Evolutionary conservation across 441 rosid genomes (phyloP).

Genomic region (Mallotus repandus): DNA sequence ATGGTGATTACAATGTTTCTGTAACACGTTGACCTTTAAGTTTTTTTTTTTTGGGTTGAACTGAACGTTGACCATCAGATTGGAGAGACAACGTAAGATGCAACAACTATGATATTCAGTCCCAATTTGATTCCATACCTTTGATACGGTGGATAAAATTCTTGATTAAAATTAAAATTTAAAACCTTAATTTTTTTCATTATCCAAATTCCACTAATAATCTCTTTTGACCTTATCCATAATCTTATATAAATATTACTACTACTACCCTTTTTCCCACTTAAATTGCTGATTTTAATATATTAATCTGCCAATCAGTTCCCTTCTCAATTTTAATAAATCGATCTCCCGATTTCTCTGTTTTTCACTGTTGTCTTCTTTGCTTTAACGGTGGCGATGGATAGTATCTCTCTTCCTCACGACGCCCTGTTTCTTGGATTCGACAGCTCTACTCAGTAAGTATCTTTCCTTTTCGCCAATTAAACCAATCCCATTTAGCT

Average conservation of each 20-base stretch:
- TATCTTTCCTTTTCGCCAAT: constrained; percentile 11
- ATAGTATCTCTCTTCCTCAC: constrained; percentile 48
- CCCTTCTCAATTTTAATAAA: no score
- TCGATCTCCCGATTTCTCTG: background rate
- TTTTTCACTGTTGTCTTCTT: background rate
- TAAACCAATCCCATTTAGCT: background rate
- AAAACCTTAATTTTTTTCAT: background rate
- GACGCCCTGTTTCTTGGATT: constrained; percentile 81
- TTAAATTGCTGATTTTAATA: background rate
- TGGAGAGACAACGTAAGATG: background rate
- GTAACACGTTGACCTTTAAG: no score
- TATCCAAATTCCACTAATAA: no score
- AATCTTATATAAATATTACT: background rate
- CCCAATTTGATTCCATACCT: background rate
- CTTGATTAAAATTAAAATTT: background rate
- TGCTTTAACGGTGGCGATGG: constrained; percentile 27
- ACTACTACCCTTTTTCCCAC: no score
- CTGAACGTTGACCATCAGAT: background rate
- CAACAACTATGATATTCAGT: background rate
- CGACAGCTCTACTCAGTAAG: constrained; percentile 90
- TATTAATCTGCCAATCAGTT: background rate
- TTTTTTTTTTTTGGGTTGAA: no score
- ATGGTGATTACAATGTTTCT: no score
- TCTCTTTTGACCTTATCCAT: constrained; percentile 4
- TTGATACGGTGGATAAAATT: background rate